Evolutionary conservation across 2,329 filamentous ascomycete species (phyloP).

Genomic region (Claviceps humidiphila): DNA sequence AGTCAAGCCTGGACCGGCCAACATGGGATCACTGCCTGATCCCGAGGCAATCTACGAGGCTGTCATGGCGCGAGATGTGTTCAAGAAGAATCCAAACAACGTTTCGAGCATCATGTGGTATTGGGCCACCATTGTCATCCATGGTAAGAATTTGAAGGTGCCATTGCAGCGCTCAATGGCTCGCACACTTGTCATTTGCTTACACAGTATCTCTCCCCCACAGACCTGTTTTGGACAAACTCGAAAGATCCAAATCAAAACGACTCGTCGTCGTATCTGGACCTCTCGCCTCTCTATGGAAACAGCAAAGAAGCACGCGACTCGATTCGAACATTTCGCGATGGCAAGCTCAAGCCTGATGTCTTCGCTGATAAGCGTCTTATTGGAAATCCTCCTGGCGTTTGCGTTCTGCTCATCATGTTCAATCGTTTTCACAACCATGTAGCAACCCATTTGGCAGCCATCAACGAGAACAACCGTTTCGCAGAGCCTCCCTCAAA

Average conservation of each 20-base stretch:
- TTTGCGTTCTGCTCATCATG: conserved; percentile 61
- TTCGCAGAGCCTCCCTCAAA: conserved; percentile 52
- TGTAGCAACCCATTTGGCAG: conserved; percentile 61
- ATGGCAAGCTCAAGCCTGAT: conserved; percentile 61
- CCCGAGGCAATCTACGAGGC: conserved; percentile 49
- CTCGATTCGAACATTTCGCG: conserved; percentile 53
- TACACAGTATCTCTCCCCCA: not conserved
- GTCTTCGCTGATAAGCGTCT: conserved; percentile 58
- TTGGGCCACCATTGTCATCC: conserved; percentile 61
- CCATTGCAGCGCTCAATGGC: not conserved
- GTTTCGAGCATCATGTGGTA: conserved; percentile 61
- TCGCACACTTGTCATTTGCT: no score
- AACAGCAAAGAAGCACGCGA: conserved; percentile 54
- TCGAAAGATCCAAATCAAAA: conserved; percentile 43
- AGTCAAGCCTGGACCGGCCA: conserved; percentile 43
- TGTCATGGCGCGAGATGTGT: conserved; percentile 39
- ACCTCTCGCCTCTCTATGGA: conserved; percentile 59
- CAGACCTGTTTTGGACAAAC: conserved; percentile 59
- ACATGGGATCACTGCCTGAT: conserved; percentile 55
- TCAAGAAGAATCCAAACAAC: conserved; percentile 53
- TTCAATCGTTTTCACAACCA: conserved; percentile 82
- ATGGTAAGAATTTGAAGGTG: conserved; percentile 33
- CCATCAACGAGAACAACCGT: conserved; percentile 73
- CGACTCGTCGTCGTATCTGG: conserved; percentile 59
- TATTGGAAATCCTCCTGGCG: conserved; percentile 57